These are phyloP conservation scores for Epithemia pelagica DNA, from an alignment of 108 stramenopile genomes.

Conservation along the genomic window DNA sequence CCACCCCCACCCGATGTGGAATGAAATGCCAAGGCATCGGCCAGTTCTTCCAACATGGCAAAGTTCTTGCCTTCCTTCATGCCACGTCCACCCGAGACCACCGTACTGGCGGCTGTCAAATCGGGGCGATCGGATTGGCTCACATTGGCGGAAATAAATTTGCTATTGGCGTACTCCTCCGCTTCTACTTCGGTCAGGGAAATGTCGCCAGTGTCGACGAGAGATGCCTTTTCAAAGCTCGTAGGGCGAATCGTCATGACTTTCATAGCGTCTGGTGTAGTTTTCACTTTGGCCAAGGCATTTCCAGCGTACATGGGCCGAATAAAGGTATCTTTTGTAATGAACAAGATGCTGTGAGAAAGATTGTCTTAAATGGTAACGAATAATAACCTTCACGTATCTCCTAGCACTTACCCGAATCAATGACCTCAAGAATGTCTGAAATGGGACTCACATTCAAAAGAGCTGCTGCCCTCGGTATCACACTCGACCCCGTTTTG, in stretches of 20 bases:
- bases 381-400: neutral
- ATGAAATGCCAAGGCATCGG: constrained; percentile 72
- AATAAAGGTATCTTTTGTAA: constrained; percentile 70
- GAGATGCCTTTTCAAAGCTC: constrained; percentile 92
- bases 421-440: constrained; percentile 87
- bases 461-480: constrained; percentile 92
- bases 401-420: constrained; percentile 47
- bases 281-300: constrained; percentile 90
- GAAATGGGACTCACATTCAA: constrained; percentile 85
- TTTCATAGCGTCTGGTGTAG: constrained; percentile 52
- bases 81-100: constrained; percentile 96
- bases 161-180: constrained; percentile 41
- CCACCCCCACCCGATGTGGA: constrained; percentile 42
- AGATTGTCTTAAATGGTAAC: neutral
- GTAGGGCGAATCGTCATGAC: constrained; percentile 90
- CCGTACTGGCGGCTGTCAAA: constrained; percentile 83
- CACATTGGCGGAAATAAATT: constrained; percentile 63
- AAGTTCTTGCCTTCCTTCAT: constrained; percentile 96
- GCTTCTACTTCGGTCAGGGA: constrained; percentile 54
- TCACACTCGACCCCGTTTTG: constrained; percentile 90
- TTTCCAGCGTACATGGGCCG: constrained; percentile 99
- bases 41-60: constrained; percentile 86
- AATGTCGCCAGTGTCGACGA: constrained; percentile 38
- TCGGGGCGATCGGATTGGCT: constrained; percentile 92
- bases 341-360: constrained; percentile 2